Percentiles rank a stretch among this genome's conserved stretches.
phyloP scores from a whole-genome alignment of 768 basidiomycete genomes.

The Termitomyces heimii region DNA sequence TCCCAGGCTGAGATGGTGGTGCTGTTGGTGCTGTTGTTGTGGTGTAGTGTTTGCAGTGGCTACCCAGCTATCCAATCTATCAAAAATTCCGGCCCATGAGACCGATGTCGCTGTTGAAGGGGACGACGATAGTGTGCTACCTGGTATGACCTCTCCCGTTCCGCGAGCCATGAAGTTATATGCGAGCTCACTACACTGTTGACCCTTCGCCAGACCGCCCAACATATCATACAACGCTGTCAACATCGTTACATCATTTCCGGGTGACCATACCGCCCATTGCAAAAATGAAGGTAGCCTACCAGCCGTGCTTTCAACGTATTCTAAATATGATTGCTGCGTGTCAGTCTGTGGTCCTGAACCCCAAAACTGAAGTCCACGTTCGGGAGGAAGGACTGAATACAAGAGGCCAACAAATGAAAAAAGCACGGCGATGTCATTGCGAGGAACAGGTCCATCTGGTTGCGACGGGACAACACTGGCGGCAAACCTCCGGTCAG shows the following conservation, averaged over 20 bases:
- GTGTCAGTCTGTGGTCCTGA: conserved; percentile 42
- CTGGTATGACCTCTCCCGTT: conserved; percentile 62
- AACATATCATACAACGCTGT: conserved; percentile 89
- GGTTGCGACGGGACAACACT: conserved; percentile 32
- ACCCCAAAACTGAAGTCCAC: conserved; percentile 85
- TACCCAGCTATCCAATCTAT: conserved; percentile 71
- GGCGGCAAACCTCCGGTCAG: conserved; percentile 51
- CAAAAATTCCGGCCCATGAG: conserved; percentile 77
- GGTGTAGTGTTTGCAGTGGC: conserved; percentile 41
- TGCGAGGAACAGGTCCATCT: conserved; percentile 49
- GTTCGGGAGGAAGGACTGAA: conserved; percentile 63
- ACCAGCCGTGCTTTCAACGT: conserved; percentile 52
- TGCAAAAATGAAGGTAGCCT: conserved; percentile 75
- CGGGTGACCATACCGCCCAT: conserved; percentile 85
- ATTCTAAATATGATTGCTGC: conserved; percentile 48
- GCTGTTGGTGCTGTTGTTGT: conserved; percentile 34
- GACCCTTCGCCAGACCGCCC: conserved; percentile 74
- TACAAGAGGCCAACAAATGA: conserved; percentile 81
- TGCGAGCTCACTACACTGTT: conserved; percentile 78
- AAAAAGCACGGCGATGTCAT: conserved; percentile 82
- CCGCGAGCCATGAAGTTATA: conserved; percentile 85
- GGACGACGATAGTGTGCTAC: conserved; percentile 47
- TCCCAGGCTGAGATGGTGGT: conserved; percentile 10
- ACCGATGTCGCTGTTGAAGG: conserved; percentile 50
- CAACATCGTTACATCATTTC: conserved; percentile 65